Base-by-base conservation (phyloP, 2,329 filamentous ascomycete species). In the Cercospora sp. region DNA sequence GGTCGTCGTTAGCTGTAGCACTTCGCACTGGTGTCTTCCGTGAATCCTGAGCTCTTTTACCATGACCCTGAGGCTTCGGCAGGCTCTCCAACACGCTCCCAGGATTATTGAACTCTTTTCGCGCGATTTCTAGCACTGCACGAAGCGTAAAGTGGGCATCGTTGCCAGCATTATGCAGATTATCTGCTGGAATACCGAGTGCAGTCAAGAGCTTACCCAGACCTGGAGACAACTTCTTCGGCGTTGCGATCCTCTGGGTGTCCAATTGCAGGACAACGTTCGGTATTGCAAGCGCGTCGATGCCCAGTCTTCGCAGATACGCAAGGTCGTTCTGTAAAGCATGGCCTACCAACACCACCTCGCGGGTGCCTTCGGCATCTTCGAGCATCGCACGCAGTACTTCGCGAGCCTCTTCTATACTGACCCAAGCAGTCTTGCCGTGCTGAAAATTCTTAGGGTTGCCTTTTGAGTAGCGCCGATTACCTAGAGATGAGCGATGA, bases 281-380 rank as follows among this genome's bases (percentile, higher is more conserved):
- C 1, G 80, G 77, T 5, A 88, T 79, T 12, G 82, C 80, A 61
- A 80, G 75, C 1, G 89, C 76, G 59, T 90, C 84, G 74, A 91
- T 90, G 10, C 89, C 89, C 16, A 94, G 76, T 2, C 81, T 80
- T 2, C 82, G 79, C 8, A 97, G 84, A 76, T 90, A 93, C 0
- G 81, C 80, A 66, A 97, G 81, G 74, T 98, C 95, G 9, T 84
- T 79, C 1, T 80, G 75, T 12, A 90, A 79, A 68, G 91, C 89
- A 75, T 97, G 94, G n/a, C 93, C 95, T 2, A 97, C 87, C 8
- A 98, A 82, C n/a, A 97, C 82, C 51, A 97, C 80, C 37, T 87
- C 88, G 21, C 45, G 37, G 26, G 32, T 37, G n/a, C 43, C 43
- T 40, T 57, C 65, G 21, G 87, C 86, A 18, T 82, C 79, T 53